Conservation (phyloP, 768 basidiomycete genomes). For the Porphyrellus cyaneotinctus region DNA sequence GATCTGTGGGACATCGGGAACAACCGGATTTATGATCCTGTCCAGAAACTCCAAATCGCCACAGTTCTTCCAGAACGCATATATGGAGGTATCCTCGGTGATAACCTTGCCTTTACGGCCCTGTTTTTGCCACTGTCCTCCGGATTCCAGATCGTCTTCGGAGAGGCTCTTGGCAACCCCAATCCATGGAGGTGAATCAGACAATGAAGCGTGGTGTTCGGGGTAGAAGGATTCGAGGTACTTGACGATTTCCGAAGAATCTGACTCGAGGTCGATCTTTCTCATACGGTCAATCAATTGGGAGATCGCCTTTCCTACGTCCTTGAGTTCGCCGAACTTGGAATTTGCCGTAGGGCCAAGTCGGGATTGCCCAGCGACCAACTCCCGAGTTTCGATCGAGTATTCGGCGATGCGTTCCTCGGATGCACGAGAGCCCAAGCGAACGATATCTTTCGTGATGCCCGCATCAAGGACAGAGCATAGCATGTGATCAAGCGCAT, state of each 20-base stretch:
- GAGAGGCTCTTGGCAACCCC: conserved; percentile 15
- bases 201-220: conserved; percentile 43
- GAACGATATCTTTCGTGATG: conserved; percentile 62
- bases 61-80: conserved; percentile 49
- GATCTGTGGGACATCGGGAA: not conserved
- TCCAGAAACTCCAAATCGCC: conserved; percentile 48
- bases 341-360: conserved; percentile 34
- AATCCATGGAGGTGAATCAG: conserved; percentile 48
- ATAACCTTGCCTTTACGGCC: conserved; percentile 24
- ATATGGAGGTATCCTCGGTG: conserved; percentile 31
- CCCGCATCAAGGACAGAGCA: conserved; percentile 56
- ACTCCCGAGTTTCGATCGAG: conserved; percentile 58
- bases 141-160: conserved; percentile 13
- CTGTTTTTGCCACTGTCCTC: conserved; percentile 34
- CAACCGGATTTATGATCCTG: not conserved
- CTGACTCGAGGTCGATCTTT: conserved; percentile 30
- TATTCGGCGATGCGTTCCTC: conserved; percentile 60
- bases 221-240: conserved; percentile 46
- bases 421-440: conserved; percentile 61
- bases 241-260: conserved; percentile 35
- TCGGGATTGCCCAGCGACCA: conserved; percentile 37
- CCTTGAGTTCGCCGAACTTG: conserved; percentile 40
- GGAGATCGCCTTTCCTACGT: conserved; percentile 43
- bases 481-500: conserved; percentile 74
- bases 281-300: conserved; percentile 43